Conservation (phyloP, 2,329 filamentous ascomycete genomes). For the Teratosphaeria destructans region DNA sequence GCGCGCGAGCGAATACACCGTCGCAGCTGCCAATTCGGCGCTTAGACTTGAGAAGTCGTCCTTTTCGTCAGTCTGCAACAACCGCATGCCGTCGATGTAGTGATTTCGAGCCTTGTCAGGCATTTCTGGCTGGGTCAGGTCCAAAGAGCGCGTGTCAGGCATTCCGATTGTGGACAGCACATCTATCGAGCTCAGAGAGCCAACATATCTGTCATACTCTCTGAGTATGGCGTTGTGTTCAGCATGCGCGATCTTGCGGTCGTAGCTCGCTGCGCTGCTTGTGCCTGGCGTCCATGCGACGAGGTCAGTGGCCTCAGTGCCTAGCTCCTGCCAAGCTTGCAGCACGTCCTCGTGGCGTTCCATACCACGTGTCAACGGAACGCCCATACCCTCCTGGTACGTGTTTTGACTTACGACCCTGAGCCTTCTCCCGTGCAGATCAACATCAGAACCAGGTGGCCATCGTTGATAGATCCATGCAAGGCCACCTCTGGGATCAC, state of each 20-base stretch:
- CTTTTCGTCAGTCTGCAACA: conserved; percentile 43
- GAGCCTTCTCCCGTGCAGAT: conserved; percentile 55
- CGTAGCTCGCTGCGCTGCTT: conserved; percentile 22
- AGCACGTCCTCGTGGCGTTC: conserved; percentile 53
- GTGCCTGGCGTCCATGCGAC: conserved; percentile 33
- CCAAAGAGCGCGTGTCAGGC: conserved; percentile 36
- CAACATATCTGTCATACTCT: conserved; percentile 45
- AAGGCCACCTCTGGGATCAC: conserved; percentile 75
- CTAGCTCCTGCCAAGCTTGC: conserved; percentile 59
- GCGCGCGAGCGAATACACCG: conserved; percentile 11
- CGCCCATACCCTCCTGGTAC: conserved; percentile 67
- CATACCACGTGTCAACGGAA: conserved; percentile 41
- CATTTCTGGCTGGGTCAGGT: conserved; percentile 53
- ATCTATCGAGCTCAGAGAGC: conserved; percentile 57
- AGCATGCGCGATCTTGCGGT: neutral
- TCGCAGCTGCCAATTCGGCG: conserved; percentile 24
- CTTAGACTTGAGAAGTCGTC: conserved; percentile 35
- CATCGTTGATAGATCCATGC: conserved; percentile 80
- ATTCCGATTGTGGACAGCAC: conserved; percentile 43
- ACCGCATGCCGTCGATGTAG: conserved; percentile 43
- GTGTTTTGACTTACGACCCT: conserved; percentile 75
- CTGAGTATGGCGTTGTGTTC: conserved; percentile 30
- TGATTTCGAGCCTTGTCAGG: conserved; percentile 42
- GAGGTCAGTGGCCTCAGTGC: conserved; percentile 29
- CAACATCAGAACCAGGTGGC: conserved; percentile 60